Base-by-base conservation (phyloP, 2,329 filamentous ascomycete species). In the Fusarium sp. region DNA sequence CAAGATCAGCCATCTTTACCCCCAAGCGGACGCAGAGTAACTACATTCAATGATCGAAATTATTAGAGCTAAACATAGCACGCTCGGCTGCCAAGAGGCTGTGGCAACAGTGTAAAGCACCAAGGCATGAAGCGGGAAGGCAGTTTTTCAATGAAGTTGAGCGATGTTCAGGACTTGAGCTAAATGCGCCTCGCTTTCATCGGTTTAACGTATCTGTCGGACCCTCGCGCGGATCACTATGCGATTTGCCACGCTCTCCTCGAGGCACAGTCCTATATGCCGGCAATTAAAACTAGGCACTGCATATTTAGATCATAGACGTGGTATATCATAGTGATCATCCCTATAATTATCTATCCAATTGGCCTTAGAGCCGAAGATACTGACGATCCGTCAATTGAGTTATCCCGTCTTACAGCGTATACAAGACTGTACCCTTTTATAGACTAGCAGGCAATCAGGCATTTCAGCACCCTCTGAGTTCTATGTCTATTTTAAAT, bases 401-500 rank as follows among this genome's bases (percentile, higher is more conserved):
- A 28, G 42, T 55, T 55, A 31, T 19, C 26, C 52, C 52, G 52
- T 55, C 42, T 55, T 36, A 55, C 52, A 46, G 7, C 17, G 31
- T 26, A 33, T 26, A 33, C 19, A 43, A 43, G 10, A 15, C 17
- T 4, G 34, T 17, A 17, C 11, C 6, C 4, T 17, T 15, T 15
- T 17, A 9, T 8, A 8, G 6, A n/a, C 19, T 10, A 24, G 10
- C 50, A 8, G 15, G 14, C 40, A 39, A 28, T 44, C 6, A 14
- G 39, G 10, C 15, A 28, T 26, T 13, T 7, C 13, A 17, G 14
- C 24, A 15, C 22, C 6, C 22, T 7, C 26, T 24, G n/a, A 33
- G 34, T 19, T 15, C 17, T 11, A n/a, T 5, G n/a, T 17, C 36
- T 38, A 45, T 46, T 38, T n/a, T 17, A 28, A 44, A 33, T 24